A percentile compares a stretch with the other conserved stretches of the same genome.
Evolutionary conservation across 2,329 filamentous ascomycete genomes (phyloP).

Genomic region (Fusarium newnesense): DNA sequence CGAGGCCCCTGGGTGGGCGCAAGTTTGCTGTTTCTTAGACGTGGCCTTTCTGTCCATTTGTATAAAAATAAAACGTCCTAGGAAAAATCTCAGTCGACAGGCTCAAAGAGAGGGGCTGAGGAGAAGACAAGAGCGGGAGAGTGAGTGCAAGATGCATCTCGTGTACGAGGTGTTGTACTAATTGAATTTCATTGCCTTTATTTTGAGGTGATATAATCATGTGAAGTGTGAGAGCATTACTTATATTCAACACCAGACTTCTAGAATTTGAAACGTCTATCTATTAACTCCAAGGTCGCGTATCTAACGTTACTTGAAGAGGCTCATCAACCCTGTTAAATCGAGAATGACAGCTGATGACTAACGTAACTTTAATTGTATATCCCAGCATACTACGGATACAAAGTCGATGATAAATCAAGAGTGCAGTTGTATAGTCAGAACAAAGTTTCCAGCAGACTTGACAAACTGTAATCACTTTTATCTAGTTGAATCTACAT

Average conservation of each 20-base stretch:
- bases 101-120: slow-evolving; percentile 26
- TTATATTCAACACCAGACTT: background rate
- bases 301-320: background rate
- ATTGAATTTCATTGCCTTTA: slow-evolving; percentile 37
- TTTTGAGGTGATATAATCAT: background rate
- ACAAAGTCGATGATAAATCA: background rate
- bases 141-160: slow-evolving; percentile 29
- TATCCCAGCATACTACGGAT: too few species aligned
- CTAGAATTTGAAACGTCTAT: background rate
- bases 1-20: slow-evolving; percentile 38
- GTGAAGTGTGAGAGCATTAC: background rate
- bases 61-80: slow-evolving; percentile 53
- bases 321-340: background rate
- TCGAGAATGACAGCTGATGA: background rate
- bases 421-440: background rate
- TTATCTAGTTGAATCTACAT: background rate
- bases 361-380: background rate
- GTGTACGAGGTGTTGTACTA: slow-evolving; percentile 36
- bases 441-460: background rate
- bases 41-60: slow-evolving; percentile 49
- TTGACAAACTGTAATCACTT: background rate
- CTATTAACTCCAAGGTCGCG: background rate
- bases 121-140: slow-evolving; percentile 19
- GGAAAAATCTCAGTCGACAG: slow-evolving; percentile 39
- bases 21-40: slow-evolving; percentile 50